phyloP scores from a whole-genome alignment of 108 stramenopile species.

The Cyclotella baltica region DNA sequence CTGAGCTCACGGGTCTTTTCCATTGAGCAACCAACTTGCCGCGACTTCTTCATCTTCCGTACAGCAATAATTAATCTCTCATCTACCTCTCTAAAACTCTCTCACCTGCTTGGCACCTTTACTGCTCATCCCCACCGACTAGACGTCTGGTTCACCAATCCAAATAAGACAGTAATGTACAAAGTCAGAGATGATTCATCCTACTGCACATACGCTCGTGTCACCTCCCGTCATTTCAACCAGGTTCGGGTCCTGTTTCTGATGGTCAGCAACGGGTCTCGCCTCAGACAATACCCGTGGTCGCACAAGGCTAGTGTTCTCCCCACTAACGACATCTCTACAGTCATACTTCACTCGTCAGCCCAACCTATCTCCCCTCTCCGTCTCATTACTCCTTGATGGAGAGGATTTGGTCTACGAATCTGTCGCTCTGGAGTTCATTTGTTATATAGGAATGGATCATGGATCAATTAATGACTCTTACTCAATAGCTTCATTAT shows the following conservation, averaged over 20 bases:
- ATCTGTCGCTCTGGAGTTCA: background rate
- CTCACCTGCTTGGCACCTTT: background rate
- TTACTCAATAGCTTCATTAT: background rate
- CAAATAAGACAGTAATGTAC: background rate
- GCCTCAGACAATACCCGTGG: background rate
- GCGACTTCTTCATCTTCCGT: background rate
- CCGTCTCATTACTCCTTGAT: background rate
- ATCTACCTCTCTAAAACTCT: background rate
- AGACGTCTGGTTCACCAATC: background rate
- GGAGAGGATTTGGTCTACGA: background rate
- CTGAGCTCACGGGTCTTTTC: background rate
- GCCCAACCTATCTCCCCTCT: background rate
- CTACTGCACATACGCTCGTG: background rate
- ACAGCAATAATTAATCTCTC: background rate
- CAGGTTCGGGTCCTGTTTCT: background rate
- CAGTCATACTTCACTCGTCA: background rate
- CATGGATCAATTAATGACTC: background rate
- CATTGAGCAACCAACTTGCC: background rate
- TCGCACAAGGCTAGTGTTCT: background rate
- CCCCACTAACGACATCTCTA: background rate
- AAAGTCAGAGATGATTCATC: background rate
- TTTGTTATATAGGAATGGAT: background rate
- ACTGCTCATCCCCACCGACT: background rate
- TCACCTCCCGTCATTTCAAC: background rate
- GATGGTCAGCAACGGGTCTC: too few species aligned